Conservation (phyloP, 306 rosid species). For the Rubus idaeus region DNA sequence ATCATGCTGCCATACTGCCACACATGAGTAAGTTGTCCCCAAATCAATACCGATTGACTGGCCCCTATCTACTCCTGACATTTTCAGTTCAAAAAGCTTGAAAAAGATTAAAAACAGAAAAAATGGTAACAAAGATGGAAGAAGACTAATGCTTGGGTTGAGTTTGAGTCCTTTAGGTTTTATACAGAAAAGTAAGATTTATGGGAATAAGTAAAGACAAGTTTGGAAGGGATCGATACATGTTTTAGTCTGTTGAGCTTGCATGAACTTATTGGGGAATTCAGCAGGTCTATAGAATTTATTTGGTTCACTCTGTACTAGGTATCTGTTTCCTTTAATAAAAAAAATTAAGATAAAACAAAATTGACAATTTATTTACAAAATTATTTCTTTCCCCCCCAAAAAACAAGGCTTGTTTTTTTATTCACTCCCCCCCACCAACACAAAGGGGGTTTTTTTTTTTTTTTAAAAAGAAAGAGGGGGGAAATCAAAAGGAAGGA, state of each 20-base stretch:
- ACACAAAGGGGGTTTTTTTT: too few relatives aligned
- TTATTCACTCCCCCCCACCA: too few relatives aligned
- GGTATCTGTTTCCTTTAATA: not conserved
- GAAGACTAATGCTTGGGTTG: not conserved
- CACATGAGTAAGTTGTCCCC: constrained; percentile 7
- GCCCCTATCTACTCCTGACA: not conserved
- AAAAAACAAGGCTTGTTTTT: too few relatives aligned
- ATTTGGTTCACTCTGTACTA: not conserved
- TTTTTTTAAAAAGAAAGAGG: too few relatives aligned
- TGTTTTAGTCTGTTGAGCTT: not conserved
- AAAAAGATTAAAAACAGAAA: not conserved
- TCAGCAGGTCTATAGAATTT: not conserved
- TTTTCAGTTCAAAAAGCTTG: not conserved
- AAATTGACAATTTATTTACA: not conserved
- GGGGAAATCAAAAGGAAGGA: too few relatives aligned
- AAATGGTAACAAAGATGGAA: not conserved
- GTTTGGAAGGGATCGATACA: not conserved
- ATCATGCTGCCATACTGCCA: constrained; percentile 16
- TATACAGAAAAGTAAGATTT: not conserved
- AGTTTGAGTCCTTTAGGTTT: too few relatives aligned
- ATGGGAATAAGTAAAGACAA: not conserved
- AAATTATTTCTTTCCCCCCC: too few relatives aligned
- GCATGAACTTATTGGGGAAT: constrained; percentile 2
- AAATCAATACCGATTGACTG: not conserved
- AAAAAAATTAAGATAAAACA: not conserved